Conservation (phyloP, 345 rosid genomes). For the Passiflora organensis region DNA sequence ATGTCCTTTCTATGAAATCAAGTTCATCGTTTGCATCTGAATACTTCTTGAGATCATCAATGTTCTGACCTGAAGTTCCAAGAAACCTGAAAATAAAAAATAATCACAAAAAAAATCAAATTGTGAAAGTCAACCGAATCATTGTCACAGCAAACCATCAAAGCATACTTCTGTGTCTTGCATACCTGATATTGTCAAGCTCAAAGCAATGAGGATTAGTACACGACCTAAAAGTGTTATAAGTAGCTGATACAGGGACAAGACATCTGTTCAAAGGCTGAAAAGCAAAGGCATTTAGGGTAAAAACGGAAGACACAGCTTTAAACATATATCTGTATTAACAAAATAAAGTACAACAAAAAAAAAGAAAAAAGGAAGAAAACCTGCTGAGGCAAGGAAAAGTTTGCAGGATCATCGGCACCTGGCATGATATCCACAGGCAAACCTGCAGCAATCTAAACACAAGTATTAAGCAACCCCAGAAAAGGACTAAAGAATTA, state of each 20-base stretch:
- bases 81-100: slow-evolving; percentile 52
- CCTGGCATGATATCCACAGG: slow-evolving; percentile 97
- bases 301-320: background rate
- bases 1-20: slow-evolving; percentile 86
- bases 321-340: background rate
- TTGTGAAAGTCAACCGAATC: background rate
- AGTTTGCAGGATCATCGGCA: slow-evolving; percentile 86
- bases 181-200: slow-evolving; percentile 68
- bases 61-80: slow-evolving; percentile 99
- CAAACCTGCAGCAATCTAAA: slow-evolving; percentile 83
- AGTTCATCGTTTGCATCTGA: slow-evolving; percentile 75
- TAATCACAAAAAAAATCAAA: background rate
- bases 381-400: slow-evolving; percentile 94
- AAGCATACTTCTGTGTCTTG: slow-evolving; percentile 4
- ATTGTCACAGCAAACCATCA: background rate
- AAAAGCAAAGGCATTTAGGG: slow-evolving; percentile 19
- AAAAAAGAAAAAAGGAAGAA: slow-evolving; percentile 5
- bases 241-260: slow-evolving; percentile 80
- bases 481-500: slow-evolving; percentile 5
- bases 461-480: background rate
- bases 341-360: background rate
- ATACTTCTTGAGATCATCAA: slow-evolving; percentile 85
- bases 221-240: slow-evolving; percentile 83
- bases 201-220: slow-evolving; percentile 96
- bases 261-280: slow-evolving; percentile 92